Conservation (phyloP, 192 early-diverging fungal genomes). For the Backusella westeae region DNA sequence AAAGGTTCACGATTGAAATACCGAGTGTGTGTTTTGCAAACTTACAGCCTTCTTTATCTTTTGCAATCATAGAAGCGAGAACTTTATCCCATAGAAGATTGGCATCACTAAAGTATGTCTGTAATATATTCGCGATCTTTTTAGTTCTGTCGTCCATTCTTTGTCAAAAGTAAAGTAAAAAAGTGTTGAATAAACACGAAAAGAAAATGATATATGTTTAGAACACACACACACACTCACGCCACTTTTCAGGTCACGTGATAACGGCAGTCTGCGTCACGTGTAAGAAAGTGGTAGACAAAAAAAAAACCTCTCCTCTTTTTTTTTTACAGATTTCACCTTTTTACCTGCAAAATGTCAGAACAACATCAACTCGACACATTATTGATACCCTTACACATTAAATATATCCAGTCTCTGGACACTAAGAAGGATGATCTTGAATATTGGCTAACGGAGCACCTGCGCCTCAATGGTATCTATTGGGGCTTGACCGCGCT, state of each 20-base stretch:
- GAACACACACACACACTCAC: no score
- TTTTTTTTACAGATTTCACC: neutral
- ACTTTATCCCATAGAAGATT: conserved; percentile 31
- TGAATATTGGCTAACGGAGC: conserved; percentile 94
- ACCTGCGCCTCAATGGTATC: conserved; percentile 86
- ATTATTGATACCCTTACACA: conserved; percentile 61
- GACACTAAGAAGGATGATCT: conserved; percentile 78
- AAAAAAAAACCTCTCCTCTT: no score
- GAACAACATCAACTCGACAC: conserved; percentile 15
- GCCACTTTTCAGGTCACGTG: no score
- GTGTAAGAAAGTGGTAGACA: no score
- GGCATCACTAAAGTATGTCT: conserved; percentile 32
- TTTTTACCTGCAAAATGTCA: neutral
- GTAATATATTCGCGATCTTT: conserved; percentile 19
- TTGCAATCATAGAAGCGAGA: neutral
- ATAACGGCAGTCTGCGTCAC: no score
- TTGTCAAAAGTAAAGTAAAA: neutral
- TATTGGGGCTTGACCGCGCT: conserved; percentile 94
- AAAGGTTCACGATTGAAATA: no score
- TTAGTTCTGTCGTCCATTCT: neutral
- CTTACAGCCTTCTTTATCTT: conserved; percentile 17
- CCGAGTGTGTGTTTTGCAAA: neutral
- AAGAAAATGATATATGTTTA: no score
- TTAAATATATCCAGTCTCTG: conserved; percentile 68
- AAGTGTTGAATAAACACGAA: neutral